A percentile compares a stretch with the other conserved stretches of the same genome.
phyloP scores from a whole-genome alignment of 2,329 filamentous ascomycete species.

The Scolecobasidium constrictum region DNA sequence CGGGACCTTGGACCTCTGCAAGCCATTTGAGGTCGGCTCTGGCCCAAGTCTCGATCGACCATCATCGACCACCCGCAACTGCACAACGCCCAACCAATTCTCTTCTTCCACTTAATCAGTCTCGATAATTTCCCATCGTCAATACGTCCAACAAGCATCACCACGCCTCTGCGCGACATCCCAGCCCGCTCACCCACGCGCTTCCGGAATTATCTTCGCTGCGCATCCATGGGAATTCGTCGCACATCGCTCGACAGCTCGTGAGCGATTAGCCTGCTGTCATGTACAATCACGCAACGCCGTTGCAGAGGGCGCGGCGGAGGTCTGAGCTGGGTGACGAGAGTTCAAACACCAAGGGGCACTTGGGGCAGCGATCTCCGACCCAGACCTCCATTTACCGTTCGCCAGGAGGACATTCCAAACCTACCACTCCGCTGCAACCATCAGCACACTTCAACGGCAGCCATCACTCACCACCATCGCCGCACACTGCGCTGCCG shows the following conservation, averaged over 20 bases:
- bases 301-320: not conserved
- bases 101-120: too few species aligned
- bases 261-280: not conserved
- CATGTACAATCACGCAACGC: not conserved
- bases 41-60: too few species aligned
- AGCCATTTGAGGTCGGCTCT: too few species aligned
- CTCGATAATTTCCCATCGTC: too few species aligned
- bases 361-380: not conserved
- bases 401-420: conserved; percentile 11
- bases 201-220: not conserved
- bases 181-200: too few species aligned
- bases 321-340: not conserved
- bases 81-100: too few species aligned
- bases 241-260: not conserved
- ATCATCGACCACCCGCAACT: too few species aligned
- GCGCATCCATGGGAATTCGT: not conserved
- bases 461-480: conserved; percentile 22
- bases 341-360: not conserved
- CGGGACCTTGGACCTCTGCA: too few species aligned
- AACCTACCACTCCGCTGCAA: conserved; percentile 13
- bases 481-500: conserved; percentile 26
- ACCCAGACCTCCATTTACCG: conserved; percentile 10
- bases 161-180: too few species aligned
- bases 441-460: conserved; percentile 3
- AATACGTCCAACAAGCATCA: too few species aligned